Base-by-base conservation (phyloP, 306 rosid species). In the Urtica urens region DNA sequence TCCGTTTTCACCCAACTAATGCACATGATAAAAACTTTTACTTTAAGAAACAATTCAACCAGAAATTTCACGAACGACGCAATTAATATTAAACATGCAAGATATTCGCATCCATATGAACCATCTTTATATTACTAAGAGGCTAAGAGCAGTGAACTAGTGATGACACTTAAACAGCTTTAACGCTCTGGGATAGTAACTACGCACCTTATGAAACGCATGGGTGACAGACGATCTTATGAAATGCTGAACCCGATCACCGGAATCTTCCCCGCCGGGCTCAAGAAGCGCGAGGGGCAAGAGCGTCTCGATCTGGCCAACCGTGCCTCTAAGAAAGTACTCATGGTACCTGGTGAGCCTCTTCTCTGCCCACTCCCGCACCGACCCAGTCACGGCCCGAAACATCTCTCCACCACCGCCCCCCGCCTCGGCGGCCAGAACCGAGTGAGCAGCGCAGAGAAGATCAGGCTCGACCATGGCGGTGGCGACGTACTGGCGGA, bases 341-440 rank as follows among this genome's bases (percentile, higher is more conserved):
- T 85, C 85, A 64, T 90, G 96, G 65, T 90, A 90, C 34, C 60
- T 49, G 35, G 75, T 51, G 45, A 90, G 12, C 49, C 82, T 79
- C 72, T 58, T 85, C 72, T 90, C 96, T 1, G 80, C 83, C 99
- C 99, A 90, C 25, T 38, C 52, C 19, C 53, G 77, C 72, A 90
- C 75, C 38, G 96, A 77, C 57, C 61, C 46, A 73, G 85, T 27
- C n/a, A 79, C 81, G 8, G 83, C 61, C 2, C 83, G 58, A 70
- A 90, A 60, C 5, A 85, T 64, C 78, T 75, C 77, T 9, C 70
- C 71, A 28, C 77, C 85, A 4, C 65, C 12, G 3, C 63, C 72
- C 1, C 79, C 96, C 54, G 85, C 99, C 58, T 90, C 99, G 3
- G 29, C 19, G 62, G 23, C 27, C 65, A 90, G 28, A 94, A 90